A percentile compares a stretch with the other conserved stretches of the same genome.
Conservation (phyloP, 192 early-diverging fungal species). For the Coemansia sp. region DNA sequence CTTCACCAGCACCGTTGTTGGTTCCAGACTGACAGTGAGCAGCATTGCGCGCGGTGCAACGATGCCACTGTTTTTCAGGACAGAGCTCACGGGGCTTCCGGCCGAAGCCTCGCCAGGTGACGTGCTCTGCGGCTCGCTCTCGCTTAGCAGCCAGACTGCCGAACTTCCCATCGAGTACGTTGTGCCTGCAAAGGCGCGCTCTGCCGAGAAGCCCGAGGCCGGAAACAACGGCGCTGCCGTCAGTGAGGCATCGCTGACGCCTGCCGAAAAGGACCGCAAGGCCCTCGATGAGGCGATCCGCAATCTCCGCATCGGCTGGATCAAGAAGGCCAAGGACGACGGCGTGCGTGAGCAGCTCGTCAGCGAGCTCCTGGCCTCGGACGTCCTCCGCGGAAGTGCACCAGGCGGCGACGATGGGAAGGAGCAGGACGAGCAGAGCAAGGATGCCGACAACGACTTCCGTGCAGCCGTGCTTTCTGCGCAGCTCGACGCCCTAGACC, state of each 20-base stretch:
- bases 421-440: slow-evolving; percentile 42
- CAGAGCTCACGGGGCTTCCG: slow-evolving; percentile 40
- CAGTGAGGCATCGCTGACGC: slow-evolving; percentile 21
- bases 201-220: slow-evolving; percentile 14
- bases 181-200: slow-evolving; percentile 28
- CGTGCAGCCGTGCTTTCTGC: slow-evolving; percentile 50
- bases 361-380: slow-evolving; percentile 56
- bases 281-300: slow-evolving; percentile 71
- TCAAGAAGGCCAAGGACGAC: slow-evolving; percentile 77
- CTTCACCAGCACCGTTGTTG: slow-evolving; percentile 59
- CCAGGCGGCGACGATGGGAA: slow-evolving; percentile 13
- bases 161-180: slow-evolving; percentile 54
- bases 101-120: slow-evolving; percentile 79
- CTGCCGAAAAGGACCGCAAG: slow-evolving; percentile 56
- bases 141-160: slow-evolving; percentile 44
- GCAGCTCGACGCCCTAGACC: slow-evolving; percentile 50
- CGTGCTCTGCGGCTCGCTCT: slow-evolving; percentile 69
- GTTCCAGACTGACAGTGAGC: slow-evolving; percentile 54
- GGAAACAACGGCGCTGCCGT: slow-evolving; percentile 45
- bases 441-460: slow-evolving; percentile 30
- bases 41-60: slow-evolving; percentile 61
- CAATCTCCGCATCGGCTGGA: slow-evolving; percentile 73
- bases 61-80: slow-evolving; percentile 45
- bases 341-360: slow-evolving; percentile 65
- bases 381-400: slow-evolving; percentile 21